phyloP scores from a whole-genome alignment of 2,329 filamentous ascomycete genomes.

The Parafenestella ontariensis region DNA sequence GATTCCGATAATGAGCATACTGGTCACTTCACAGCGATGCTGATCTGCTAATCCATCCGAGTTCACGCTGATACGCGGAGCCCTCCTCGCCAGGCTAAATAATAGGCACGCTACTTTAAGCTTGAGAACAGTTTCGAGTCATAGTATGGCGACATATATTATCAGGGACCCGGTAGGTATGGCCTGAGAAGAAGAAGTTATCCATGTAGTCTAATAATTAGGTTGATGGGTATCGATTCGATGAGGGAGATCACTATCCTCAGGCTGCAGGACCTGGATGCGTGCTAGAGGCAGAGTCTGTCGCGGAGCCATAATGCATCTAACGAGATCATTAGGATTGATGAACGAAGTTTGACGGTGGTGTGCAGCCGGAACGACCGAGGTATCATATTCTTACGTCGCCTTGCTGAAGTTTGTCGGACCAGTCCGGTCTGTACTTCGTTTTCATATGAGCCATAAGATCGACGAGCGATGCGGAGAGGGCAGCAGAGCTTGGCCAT shows the following conservation, averaged over 20 bases:
- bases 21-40: too few relatives aligned
- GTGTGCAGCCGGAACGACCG: slow-evolving; percentile 5
- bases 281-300: background rate
- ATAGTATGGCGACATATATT: too few relatives aligned
- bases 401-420: slow-evolving; percentile 30
- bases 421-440: slow-evolving; percentile 38
- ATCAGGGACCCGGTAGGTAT: background rate
- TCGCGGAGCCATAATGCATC: background rate
- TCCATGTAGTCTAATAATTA: background rate
- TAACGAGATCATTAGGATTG: slow-evolving; percentile 8
- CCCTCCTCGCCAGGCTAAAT: too few relatives aligned
- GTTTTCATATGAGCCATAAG: slow-evolving; percentile 43
- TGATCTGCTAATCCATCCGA: too few relatives aligned
- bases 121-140: too few relatives aligned
- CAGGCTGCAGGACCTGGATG: background rate
- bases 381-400: slow-evolving; percentile 37
- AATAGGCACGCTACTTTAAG: too few relatives aligned
- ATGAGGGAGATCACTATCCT: background rate
- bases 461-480: slow-evolving; percentile 38
- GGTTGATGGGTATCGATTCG: background rate
- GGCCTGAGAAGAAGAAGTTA: background rate
- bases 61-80: too few relatives aligned
- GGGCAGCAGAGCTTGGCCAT: slow-evolving; percentile 42
- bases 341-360: background rate
- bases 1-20: too few relatives aligned